These are phyloP conservation scores for Diaporthe sp. DNA, from an alignment of 2,329 filamentous ascomycete species.

Conservation along the genomic window DNA sequence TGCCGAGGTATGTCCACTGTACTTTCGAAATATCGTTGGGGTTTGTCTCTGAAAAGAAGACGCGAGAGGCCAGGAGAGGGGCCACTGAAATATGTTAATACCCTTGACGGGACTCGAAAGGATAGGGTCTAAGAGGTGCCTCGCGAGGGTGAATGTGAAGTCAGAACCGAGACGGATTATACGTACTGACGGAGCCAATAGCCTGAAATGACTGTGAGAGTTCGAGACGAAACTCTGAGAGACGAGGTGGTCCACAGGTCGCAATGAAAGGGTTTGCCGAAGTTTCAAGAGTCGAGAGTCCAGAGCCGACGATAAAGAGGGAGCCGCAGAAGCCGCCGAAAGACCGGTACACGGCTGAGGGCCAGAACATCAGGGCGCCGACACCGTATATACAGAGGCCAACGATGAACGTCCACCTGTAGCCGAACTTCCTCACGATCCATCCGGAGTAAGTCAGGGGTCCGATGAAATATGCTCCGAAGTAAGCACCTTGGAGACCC, in stretches of 20 bases:
- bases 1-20: slow-evolving; percentile 81
- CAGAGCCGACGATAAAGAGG: slow-evolving; percentile 80
- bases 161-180: background rate
- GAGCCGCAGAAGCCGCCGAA: slow-evolving; percentile 80
- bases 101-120: background rate
- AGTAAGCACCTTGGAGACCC: slow-evolving; percentile 49
- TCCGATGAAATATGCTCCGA: slow-evolving; percentile 70
- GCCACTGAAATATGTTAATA: slow-evolving; percentile 58
- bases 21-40: slow-evolving; percentile 73
- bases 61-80: slow-evolving; percentile 77
- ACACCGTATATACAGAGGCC: slow-evolving; percentile 75
- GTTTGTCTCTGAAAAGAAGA: slow-evolving; percentile 75
- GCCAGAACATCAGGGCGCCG: slow-evolving; percentile 66
- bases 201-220: slow-evolving; percentile 82
- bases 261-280: slow-evolving; percentile 79
- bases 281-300: slow-evolving; percentile 80
- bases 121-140: background rate
- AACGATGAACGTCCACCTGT: slow-evolving; percentile 73
- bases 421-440: slow-evolving; percentile 74
- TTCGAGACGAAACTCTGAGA: slow-evolving; percentile 80
- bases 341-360: slow-evolving; percentile 70
- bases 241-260: slow-evolving; percentile 71
- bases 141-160: background rate
- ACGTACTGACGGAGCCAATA: slow-evolving; percentile 71
- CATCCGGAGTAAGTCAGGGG: slow-evolving; percentile 75